phyloP scores from a whole-genome alignment of 78 protist genomes.

The Blattamonas nauphoetae region DNA sequence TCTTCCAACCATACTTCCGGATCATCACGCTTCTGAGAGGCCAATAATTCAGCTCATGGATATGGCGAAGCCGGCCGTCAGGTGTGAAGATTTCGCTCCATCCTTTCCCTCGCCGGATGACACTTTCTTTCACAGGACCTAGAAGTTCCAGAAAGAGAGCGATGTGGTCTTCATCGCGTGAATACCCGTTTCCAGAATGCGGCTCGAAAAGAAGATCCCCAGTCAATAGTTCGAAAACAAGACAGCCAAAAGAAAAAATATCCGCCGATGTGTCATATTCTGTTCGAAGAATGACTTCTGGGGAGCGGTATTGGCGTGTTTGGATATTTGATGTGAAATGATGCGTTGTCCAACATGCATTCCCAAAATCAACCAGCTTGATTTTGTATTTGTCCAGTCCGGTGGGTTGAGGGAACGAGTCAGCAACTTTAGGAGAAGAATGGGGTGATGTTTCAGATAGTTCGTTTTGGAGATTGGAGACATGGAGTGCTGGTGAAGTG shows the following conservation, averaged over 20 bases:
- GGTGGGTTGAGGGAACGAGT: no score
- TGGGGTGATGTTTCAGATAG: no score
- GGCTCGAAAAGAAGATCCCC: conserved; percentile 39
- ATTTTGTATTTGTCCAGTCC: conserved; percentile 13
- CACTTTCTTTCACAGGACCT: conserved; percentile 49
- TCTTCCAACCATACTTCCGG: conserved; percentile 53
- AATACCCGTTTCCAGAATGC: conserved; percentile 19
- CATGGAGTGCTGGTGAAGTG: no score
- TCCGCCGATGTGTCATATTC: conserved; percentile 28
- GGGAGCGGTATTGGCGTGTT: conserved; percentile 57
- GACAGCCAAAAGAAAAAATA: conserved; percentile 37
- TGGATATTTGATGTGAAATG: conserved; percentile 81
- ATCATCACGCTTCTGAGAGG: conserved; percentile 46
- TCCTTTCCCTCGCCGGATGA: not conserved
- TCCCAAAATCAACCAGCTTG: conserved; percentile 81
- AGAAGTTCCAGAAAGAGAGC: conserved; percentile 67
- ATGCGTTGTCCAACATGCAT: conserved; percentile 78
- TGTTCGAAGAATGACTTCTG: conserved; percentile 17
- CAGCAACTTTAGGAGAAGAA: no score
- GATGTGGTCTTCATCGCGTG: conserved; percentile 47
- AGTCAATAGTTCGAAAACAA: conserved; percentile 28
- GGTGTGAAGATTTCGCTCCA: conserved; percentile 40
- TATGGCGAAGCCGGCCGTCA: conserved; percentile 61
- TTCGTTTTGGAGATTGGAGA: no score
- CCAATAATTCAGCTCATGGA: conserved; percentile 56